Conservation (phyloP, 2,329 filamentous ascomycete genomes). For the Sclerotiophoma versabilis region DNA sequence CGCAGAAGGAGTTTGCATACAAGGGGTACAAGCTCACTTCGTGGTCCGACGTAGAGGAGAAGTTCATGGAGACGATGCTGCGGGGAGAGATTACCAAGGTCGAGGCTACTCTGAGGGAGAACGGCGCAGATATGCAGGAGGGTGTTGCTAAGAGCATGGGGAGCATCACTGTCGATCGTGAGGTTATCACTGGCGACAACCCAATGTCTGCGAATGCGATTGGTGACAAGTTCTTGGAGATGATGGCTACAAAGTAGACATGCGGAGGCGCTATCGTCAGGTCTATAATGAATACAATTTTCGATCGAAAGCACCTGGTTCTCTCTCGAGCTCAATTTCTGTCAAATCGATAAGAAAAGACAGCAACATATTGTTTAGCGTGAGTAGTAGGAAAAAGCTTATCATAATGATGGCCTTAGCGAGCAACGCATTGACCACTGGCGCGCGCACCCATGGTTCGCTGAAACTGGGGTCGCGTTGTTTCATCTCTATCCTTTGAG, state of each 20-base stretch:
- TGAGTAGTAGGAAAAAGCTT: too few species aligned
- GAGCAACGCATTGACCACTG: too few species aligned
- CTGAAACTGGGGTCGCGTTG: too few species aligned
- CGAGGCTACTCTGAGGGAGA: slow-evolving; percentile 48
- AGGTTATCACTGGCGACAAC: slow-evolving; percentile 47
- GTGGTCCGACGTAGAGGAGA: slow-evolving; percentile 57
- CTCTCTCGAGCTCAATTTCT: too few species aligned
- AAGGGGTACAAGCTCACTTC: slow-evolving; percentile 56
- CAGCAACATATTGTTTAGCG: too few species aligned
- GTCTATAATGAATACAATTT: too few species aligned
- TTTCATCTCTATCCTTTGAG: too few species aligned
- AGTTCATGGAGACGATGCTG: slow-evolving; percentile 54
- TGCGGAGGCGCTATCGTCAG: too few species aligned
- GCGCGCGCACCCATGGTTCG: too few species aligned
- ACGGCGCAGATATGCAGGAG: slow-evolving; percentile 56
- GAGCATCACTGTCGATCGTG: slow-evolving; percentile 53
- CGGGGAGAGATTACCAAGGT: slow-evolving; percentile 55
- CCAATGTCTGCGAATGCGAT: slow-evolving; percentile 43
- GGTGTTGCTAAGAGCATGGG: slow-evolving; percentile 51
- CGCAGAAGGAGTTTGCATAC: slow-evolving; percentile 51
- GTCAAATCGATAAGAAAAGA: too few species aligned
- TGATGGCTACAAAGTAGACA: slow-evolving; percentile 27
- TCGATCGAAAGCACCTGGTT: too few species aligned
- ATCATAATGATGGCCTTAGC: too few species aligned
- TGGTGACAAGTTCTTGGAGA: slow-evolving; percentile 44